Base-by-base conservation (phyloP, 495 filamentous ascomycete species). In the Cenococcum geophilum region DNA sequence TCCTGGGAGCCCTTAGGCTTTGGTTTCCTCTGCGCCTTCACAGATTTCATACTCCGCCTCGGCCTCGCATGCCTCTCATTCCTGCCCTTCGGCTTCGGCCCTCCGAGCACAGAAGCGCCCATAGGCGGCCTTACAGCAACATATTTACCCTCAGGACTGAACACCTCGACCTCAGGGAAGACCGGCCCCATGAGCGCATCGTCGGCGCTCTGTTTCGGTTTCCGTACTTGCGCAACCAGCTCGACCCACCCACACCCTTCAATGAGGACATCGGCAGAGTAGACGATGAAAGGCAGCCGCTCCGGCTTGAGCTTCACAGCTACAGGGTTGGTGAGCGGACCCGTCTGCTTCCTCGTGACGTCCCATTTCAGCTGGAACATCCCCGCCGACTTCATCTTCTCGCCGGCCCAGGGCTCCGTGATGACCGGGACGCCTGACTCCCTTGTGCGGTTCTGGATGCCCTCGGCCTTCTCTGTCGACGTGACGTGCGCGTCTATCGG, bases 211-310 rank as follows among this genome's bases (percentile, higher is more conserved):
- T 47, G 57, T 66, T 64, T 75, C 82, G 57, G 59, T 23, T 79
- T 80, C 22, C 92, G 83, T 8, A 93, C 80, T 73, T 97, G 92
- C 14, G 86, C 84, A 5, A 82, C 86, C 20, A 99, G 72, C 71
- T 99, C 93, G 8, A 99, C 80, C 92, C 95, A 99, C 1, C 93
- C 93, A 43, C 85, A 84, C 20, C 92, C 89, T 66, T 96, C 91
- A 37, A 99, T 84, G 8, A 99, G 75, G 40, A 99, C 83, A 71
- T 99, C 93, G 0, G 86, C 80, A 5, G 84, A 80, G 56, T 92
- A 77, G 3, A 97, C 83, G 10, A 78, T 79, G 71, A 92, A 99
- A 1, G 91, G 92, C 40, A 97, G 74, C 22, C 64, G 62, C 0
- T 85, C 74, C 0, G 74, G 63, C 22, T 77, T 80, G 27, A 88